Percentiles rank a stretch among this genome's conserved stretches.
phyloP scores from a whole-genome alignment of 108 stramenopile species.

The Pseudonitzschia delicatissima region DNA sequence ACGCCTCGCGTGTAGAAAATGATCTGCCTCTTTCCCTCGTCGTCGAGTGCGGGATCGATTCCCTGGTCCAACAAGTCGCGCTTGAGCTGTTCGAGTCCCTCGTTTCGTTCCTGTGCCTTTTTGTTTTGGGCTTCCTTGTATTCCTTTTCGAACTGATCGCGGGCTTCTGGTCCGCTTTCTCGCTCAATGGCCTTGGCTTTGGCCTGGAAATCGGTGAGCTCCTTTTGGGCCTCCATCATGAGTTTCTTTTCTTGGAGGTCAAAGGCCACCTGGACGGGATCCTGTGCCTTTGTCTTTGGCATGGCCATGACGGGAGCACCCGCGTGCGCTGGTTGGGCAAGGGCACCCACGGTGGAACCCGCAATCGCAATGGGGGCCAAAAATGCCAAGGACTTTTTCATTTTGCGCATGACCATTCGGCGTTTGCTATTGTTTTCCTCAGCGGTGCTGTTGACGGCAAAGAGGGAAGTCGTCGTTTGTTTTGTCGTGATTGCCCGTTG shows the following conservation, averaged over 20 bases:
- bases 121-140: conserved; percentile 45
- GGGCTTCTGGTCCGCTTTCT: conserved; percentile 53
- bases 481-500: neutral
- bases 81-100: conserved; percentile 51
- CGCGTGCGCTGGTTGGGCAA: conserved; percentile 42
- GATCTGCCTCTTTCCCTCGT: conserved; percentile 63
- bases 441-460: neutral
- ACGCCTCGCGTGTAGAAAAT: conserved; percentile 58
- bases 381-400: conserved; percentile 20
- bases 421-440: neutral
- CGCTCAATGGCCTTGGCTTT: conserved; percentile 64
- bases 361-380: conserved; percentile 16
- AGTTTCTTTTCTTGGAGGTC: conserved; percentile 18
- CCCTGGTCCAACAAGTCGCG: conserved; percentile 62
- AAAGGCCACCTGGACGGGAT: conserved; percentile 55
- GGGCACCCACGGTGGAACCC: conserved; percentile 2
- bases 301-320: conserved; percentile 72
- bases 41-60: conserved; percentile 60
- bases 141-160: conserved; percentile 54
- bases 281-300: conserved; percentile 49
- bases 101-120: conserved; percentile 28
- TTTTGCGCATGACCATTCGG: neutral
- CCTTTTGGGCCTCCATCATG: conserved; percentile 38
- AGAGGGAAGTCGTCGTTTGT: neutral
- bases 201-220: conserved; percentile 32